A percentile compares a stretch with the other conserved stretches of the same genome.
Evolutionary conservation across 192 early-diverging fungal species (phyloP).

Genomic region (Piromyces sp.): DNA sequence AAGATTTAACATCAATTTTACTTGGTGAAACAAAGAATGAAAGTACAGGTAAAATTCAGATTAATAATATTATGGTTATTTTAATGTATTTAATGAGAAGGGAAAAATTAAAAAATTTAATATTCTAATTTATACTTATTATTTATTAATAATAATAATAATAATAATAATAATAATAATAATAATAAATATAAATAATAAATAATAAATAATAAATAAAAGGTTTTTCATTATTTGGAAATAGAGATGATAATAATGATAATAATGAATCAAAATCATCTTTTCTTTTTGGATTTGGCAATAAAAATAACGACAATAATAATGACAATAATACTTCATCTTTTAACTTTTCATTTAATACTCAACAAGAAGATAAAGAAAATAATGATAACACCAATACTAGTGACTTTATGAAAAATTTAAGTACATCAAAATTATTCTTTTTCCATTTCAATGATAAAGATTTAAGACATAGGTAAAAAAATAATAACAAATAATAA

Average conservation of each 20-base stretch:
- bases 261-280: neutral
- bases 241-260: neutral
- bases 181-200: too few relatives aligned
- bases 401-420: neutral
- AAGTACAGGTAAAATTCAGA: neutral
- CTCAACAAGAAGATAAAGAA: neutral
- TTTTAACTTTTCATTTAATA: neutral
- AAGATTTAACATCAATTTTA: neutral
- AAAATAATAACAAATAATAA: too few relatives aligned
- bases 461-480: neutral
- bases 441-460: neutral
- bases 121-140: too few relatives aligned
- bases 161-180: too few relatives aligned
- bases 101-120: too few relatives aligned
- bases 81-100: too few relatives aligned
- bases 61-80: too few relatives aligned
- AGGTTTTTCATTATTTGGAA: neutral
- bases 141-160: too few relatives aligned
- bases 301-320: neutral
- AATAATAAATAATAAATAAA: too few relatives aligned
- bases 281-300: neutral
- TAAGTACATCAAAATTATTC: neutral
- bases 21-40: neutral
- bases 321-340: neutral
- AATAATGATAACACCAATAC: neutral